phyloP scores from a whole-genome alignment of 2,329 filamentous ascomycete genomes.

The Aureobasidium sp. region DNA sequence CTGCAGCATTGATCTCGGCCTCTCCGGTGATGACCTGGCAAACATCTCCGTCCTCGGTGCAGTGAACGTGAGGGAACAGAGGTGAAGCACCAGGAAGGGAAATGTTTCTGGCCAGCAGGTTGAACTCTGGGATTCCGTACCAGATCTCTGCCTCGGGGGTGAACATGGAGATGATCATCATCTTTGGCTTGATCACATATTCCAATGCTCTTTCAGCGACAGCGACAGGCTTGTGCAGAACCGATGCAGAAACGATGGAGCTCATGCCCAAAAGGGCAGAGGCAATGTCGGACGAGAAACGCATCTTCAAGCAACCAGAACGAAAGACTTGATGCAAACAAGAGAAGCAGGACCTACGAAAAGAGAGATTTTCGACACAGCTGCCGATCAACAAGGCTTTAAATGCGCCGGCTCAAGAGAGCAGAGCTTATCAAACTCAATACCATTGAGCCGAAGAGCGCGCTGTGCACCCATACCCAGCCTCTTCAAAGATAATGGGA shows the following conservation, averaged over 20 bases:
- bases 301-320: constrained; percentile 1
- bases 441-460: constrained; percentile 4
- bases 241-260: constrained; percentile 11
- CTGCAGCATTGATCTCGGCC: constrained; percentile 62
- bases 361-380: neutral
- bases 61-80: constrained; percentile 46
- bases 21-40: constrained; percentile 63
- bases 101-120: constrained; percentile 30
- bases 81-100: constrained; percentile 29
- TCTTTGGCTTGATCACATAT: constrained; percentile 46
- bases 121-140: constrained; percentile 25
- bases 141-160: constrained; percentile 26
- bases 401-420: neutral
- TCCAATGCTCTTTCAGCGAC: constrained; percentile 21
- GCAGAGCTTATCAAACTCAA: neutral
- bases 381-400: neutral
- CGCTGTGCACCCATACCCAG: neutral
- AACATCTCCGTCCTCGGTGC: constrained; percentile 52
- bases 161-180: constrained; percentile 59
- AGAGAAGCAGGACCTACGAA: neutral
- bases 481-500: neutral
- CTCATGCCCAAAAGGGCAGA: constrained; percentile 14
- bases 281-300: constrained; percentile 8
- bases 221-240: constrained; percentile 11
- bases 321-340: neutral